Percentiles rank a stretch among this genome's conserved stretches.
Conservation (phyloP, 768 basidiomycete genomes). For the Hygrophoropsis aurantiaca region DNA sequence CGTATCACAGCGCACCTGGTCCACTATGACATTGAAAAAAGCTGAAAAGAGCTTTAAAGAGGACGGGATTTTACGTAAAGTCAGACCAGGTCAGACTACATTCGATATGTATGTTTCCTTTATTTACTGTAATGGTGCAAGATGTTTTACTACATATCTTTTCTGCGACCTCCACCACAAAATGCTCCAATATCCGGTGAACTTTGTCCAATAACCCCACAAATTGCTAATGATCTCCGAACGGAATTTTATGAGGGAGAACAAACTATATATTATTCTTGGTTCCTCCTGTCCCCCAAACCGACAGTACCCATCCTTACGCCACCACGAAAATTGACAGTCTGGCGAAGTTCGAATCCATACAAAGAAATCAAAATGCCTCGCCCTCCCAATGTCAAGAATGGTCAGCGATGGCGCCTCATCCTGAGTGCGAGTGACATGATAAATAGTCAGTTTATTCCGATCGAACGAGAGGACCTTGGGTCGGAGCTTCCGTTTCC, state of each 20-base stretch:
- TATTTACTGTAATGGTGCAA: not conserved
- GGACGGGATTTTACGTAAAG: too few species aligned
- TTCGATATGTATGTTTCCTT: not conserved
- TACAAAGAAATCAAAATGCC: conserved; percentile 78
- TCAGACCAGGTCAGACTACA: not conserved
- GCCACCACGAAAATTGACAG: conserved; percentile 65
- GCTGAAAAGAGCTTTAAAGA: too few species aligned
- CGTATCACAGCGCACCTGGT: too few species aligned
- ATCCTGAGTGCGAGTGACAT: conserved; percentile 46
- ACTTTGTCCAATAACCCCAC: conserved; percentile 66
- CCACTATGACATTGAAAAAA: too few species aligned
- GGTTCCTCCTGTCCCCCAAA: conserved; percentile 40
- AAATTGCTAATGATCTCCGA: conserved; percentile 87
- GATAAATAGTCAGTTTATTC: conserved; percentile 32
- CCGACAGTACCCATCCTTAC: conserved; percentile 29
- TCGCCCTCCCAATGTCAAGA: conserved; percentile 49
- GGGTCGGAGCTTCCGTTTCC: conserved; percentile 55
- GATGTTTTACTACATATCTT: conserved; percentile 90
- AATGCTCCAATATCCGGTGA: conserved; percentile 41
- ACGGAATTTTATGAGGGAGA: conserved; percentile 64
- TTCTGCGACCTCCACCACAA: conserved; percentile 80
- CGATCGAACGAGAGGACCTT: conserved; percentile 40
- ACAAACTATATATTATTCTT: conserved; percentile 71
- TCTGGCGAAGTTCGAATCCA: conserved; percentile 62
- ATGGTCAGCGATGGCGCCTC: conserved; percentile 67